phyloP scores from a whole-genome alignment of 129 eudicot species.

The Chrysanthemum seticuspe region DNA sequence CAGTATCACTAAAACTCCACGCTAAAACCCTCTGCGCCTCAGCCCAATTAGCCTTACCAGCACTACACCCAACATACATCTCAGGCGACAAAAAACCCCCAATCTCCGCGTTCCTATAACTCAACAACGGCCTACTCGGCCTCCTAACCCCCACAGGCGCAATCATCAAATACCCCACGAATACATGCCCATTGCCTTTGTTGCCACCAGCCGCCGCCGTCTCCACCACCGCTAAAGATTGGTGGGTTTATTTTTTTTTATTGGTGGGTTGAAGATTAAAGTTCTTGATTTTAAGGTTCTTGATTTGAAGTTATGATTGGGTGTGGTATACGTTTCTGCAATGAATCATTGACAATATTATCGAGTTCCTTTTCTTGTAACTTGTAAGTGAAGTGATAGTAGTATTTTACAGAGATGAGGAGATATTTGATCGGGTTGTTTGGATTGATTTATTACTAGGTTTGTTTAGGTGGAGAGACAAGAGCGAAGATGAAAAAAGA shows the following conservation, averaged over 20 bases:
- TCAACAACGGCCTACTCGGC: conserved; percentile 45
- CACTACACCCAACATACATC: conserved; percentile 73
- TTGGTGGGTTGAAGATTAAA: too few relatives aligned
- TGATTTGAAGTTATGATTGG: conserved; percentile 36
- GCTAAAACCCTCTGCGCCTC: conserved; percentile 69
- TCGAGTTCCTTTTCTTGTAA: conserved; percentile 24
- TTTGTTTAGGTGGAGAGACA: too few relatives aligned
- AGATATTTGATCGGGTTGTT: too few relatives aligned
- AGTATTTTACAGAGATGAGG: too few relatives aligned
- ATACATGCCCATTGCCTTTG: too few relatives aligned
- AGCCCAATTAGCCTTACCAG: conserved; percentile 53
- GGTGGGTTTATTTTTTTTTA: too few relatives aligned
- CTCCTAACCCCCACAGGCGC: conserved; percentile 56
- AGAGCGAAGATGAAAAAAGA: too few relatives aligned
- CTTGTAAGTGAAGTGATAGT: conserved; percentile 39
- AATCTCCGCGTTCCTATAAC: conserved; percentile 32
- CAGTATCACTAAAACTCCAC: conserved; percentile 75
- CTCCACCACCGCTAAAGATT: too few relatives aligned
- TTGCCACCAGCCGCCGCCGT: too few relatives aligned
- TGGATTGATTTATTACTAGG: too few relatives aligned
- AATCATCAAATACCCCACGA: conserved; percentile 30
- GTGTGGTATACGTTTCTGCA: conserved; percentile 33
- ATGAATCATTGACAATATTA: conserved; percentile 29
- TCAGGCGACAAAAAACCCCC: conserved; percentile 35
- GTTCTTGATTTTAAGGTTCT: not conserved